Evolutionary conservation across 371 early-diverging fungal species (phyloP), one percentile per base, ranked within the genome.

Genomic region (Lichtheimia hyalospora): DNA sequence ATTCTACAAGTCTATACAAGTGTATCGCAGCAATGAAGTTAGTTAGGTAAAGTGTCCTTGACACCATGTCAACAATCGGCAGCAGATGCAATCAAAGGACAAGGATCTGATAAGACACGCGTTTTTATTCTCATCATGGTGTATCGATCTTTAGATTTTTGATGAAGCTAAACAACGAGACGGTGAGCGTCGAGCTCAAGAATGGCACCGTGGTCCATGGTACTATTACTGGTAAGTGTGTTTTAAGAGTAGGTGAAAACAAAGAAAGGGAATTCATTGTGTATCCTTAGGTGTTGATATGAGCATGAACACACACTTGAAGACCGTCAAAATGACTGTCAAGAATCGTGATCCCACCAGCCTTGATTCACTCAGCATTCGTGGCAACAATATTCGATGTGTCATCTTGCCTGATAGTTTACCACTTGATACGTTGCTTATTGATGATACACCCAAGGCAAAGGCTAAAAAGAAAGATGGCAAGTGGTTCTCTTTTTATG

Each of bases 301-400:
- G 95, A 90, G 92, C 77, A 99, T 99, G 99, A 99, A 99, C 76
- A 98, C 95, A 59, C 98, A 98, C 75, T 82, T 99, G 76, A 96
- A 96, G 71, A 90, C 92, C 16, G 98, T 98, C 58, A 97, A 98
- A 76, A 94, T 98, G 97, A 98, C 98, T 1, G 91, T 96, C 28
- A 91, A 92, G 73, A 89, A 89, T 79, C 90, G 90, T 79, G 96
- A 97, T 61, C 94, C 98, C 16, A 81, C 86, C 56, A 85, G 83
- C 57, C 81, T 98, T 46, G 99, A 98, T 66, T 83, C 93, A 15
- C 79, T 98, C 49, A 90, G 92, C 65, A 86, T 98, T 54, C 91
- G 99, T 58, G 99, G 99, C 42, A 96, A 90, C 84, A 97, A 88
- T 61, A 90, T 98, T 54, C 89, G 99, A 58, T 96, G 95, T 77